Evolutionary conservation across 2,329 filamentous ascomycete species (phyloP).

Genomic region (Aspergillus udagawae): DNA sequence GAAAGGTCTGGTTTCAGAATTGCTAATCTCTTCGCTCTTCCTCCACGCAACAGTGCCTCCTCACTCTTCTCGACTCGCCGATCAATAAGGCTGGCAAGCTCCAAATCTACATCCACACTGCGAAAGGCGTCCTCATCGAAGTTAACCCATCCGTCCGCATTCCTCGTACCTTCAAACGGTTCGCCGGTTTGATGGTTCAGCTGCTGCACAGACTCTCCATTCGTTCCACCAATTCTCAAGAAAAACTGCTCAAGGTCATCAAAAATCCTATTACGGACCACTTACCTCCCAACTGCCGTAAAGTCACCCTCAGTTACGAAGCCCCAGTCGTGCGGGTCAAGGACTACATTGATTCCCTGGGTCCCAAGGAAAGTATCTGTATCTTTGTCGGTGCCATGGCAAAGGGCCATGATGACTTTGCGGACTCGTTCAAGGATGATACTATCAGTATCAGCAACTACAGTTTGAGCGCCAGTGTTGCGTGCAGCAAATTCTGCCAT

Average conservation of each 20-base stretch:
- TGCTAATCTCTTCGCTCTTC: conserved; percentile 3
- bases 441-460: conserved; percentile 98
- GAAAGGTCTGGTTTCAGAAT: neutral
- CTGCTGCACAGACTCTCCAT: conserved; percentile 93
- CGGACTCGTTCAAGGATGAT: conserved; percentile 90
- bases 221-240: conserved; percentile 91
- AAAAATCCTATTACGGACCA: conserved; percentile 98
- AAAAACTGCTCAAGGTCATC: conserved; percentile 96
- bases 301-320: conserved; percentile 95
- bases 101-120: conserved; percentile 98
- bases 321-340: conserved; percentile 79
- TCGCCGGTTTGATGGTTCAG: conserved; percentile 98
- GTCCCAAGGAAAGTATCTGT: conserved; percentile 84
- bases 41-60: conserved; percentile 66
- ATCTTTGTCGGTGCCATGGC: conserved; percentile 99
- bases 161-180: conserved; percentile 96
- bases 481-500: conserved; percentile 99
- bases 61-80: conserved; percentile 94
- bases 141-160: conserved; percentile 98
- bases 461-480: conserved; percentile 93
- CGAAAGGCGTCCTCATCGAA: conserved; percentile 94
- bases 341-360: conserved; percentile 80
- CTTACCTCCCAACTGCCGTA: conserved; percentile 92
- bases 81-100: conserved; percentile 98
- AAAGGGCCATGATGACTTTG: conserved; percentile 92